Percentiles rank a stretch among this genome's conserved stretches.
These are phyloP conservation scores for Venturia carpophila DNA, from an alignment of 2,329 filamentous ascomycete genomes.

Conservation along the genomic window DNA sequence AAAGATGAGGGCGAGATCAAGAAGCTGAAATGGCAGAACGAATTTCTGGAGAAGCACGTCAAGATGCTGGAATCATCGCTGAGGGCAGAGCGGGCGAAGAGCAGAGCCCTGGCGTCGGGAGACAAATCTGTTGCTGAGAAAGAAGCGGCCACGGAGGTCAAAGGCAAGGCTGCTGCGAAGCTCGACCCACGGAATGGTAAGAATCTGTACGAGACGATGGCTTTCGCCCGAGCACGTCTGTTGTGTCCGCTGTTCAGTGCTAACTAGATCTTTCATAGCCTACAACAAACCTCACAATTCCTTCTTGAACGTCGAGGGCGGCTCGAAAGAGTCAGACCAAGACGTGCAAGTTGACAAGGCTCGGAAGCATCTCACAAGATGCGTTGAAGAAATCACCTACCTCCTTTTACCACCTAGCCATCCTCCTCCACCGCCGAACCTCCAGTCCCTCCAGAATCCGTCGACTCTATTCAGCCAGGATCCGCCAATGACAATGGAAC, in stretches of 20 bases:
- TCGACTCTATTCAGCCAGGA: slow-evolving; percentile 40
- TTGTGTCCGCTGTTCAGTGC: slow-evolving; percentile 18
- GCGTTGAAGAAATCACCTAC: slow-evolving; percentile 60
- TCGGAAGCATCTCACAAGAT: slow-evolving; percentile 55
- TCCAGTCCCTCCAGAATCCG: slow-evolving; percentile 26
- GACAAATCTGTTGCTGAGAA: slow-evolving; percentile 45
- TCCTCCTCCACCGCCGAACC: slow-evolving; percentile 46
- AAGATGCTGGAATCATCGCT: slow-evolving; percentile 81
- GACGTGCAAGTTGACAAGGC: slow-evolving; percentile 56
- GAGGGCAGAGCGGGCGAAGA: slow-evolving; percentile 70
- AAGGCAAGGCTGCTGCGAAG: slow-evolving; percentile 25
- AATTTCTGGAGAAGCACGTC: slow-evolving; percentile 84
- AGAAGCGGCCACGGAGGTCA: slow-evolving; percentile 26
- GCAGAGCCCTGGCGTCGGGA: slow-evolving; percentile 45
- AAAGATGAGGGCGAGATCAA: slow-evolving; percentile 83
- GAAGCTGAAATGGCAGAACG: slow-evolving; percentile 79
- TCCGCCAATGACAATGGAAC: slow-evolving; percentile 49
- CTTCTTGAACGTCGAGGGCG: slow-evolving; percentile 42
- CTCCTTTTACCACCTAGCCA: slow-evolving; percentile 58
- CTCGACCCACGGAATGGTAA: slow-evolving; percentile 5
- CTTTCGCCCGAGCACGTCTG: not conserved
- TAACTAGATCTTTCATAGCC: slow-evolving; percentile 32
- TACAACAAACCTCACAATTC: slow-evolving; percentile 42
- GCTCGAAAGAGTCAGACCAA: slow-evolving; percentile 44
- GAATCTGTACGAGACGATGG: not conserved